Evolutionary conservation across 2,329 filamentous ascomycete species (phyloP), one percentile per base, ranked within the genome.

Genomic region (Monosporascus sp.): DNA sequence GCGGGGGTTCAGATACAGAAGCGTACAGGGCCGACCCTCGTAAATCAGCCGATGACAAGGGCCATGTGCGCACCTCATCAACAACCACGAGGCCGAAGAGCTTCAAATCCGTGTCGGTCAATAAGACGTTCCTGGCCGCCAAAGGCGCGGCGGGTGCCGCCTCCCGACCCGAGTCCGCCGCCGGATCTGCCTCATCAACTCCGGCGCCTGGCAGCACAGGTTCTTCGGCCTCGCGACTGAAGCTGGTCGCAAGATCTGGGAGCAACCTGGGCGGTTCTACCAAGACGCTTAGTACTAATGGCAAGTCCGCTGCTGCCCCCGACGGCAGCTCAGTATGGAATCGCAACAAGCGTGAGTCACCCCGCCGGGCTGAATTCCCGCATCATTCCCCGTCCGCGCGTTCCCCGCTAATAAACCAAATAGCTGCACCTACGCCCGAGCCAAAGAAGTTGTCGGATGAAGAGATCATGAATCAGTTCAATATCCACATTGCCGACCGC

Each of bases 101-200:
- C 14, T 94, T 95, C 78, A 95, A 94, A 71, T 83, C 89, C 18
- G 87, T 94, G 48, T 92, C 88, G 5, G 88, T 93, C 60, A 93
- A 92, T 60, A 91, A 89, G 71, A 90, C 83, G 44, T 95, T 93
- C 66, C 77, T 94, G 37, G 83, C 82, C n/a, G 82, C 88, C 55
- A 93, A 93, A 70, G 78, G 73, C 46, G 67, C 77, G 18, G 68
- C 74, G 18, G 68, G 66, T 55, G 65, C 73, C 8, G 68, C 75
- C 20, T 65, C 78, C 52, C 83, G 85, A 65, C 62, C 76, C 47
- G 71, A 83, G 67, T 71, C 75, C 6, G 68, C 68, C 14, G 64
- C 78, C 15, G 71, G 76, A 48, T 71, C 80, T 1, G 71, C 69
- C 22, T 63, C 72, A 14, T 61, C 73, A 50, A 74, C 77, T 5